phyloP scores from a whole-genome alignment of 164 flowering plant species.

The grape (Vitis vinifera) region DNA sequence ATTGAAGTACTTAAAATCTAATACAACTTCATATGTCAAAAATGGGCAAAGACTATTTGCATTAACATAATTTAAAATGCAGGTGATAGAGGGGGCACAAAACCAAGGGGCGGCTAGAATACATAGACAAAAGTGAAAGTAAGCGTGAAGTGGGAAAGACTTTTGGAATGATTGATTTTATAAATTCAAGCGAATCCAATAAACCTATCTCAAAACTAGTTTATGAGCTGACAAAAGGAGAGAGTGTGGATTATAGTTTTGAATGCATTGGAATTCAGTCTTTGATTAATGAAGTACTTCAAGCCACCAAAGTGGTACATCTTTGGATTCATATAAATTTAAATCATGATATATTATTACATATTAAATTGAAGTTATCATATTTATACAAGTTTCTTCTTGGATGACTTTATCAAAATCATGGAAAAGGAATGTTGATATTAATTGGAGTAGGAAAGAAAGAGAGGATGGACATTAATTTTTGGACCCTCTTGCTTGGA shows the following conservation, averaged over 20 bases:
- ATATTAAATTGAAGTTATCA: too few relatives aligned
- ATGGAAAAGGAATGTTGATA: slow-evolving; percentile 42
- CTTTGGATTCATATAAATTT: too few relatives aligned
- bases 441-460: slow-evolving; percentile 26
- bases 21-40: too few relatives aligned
- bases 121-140: slow-evolving; percentile 29
- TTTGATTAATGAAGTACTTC: slow-evolving; percentile 36
- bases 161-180: slow-evolving; percentile 53
- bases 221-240: slow-evolving; percentile 41
- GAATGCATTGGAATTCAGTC: slow-evolving; percentile 46
- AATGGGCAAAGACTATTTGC: too few relatives aligned
- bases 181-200: slow-evolving; percentile 28
- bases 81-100: slow-evolving; percentile 29
- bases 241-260: slow-evolving; percentile 49
- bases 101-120: slow-evolving; percentile 41
- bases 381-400: too few relatives aligned
- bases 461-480: slow-evolving; percentile 11
- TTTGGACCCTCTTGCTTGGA: slow-evolving; percentile 21
- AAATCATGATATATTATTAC: too few relatives aligned
- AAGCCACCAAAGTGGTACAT: slow-evolving; percentile 39
- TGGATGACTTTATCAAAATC: not conserved
- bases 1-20: too few relatives aligned
- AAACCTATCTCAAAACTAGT: slow-evolving; percentile 28
- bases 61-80: too few relatives aligned
- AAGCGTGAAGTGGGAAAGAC: slow-evolving; percentile 32